Evolutionary conservation across 768 basidiomycete species (phyloP), one percentile per base, ranked within the genome.

Genomic region (Lyophyllum decastes): DNA sequence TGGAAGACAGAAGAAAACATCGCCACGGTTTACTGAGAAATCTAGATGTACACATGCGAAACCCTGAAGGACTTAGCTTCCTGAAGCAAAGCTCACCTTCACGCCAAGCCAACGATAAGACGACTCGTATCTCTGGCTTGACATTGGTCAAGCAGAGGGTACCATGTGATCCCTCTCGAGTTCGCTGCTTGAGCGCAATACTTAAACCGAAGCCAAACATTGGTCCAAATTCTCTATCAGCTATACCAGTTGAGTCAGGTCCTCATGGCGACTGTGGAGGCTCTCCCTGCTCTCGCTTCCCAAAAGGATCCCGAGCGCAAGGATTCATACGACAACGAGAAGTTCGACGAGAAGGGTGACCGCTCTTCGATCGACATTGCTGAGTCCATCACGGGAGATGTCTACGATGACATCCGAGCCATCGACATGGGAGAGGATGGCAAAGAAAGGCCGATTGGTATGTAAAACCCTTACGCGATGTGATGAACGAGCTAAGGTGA

Each of bases 381-480:
- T 21, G 52, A 57, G 16, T 61, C 60, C 33, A 8, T 38, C 11
- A 43, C 35, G 26, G 60, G 60, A 63, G 33, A 68, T 62, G 50
- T 70, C 45, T 54, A 48, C 57, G 64, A 64, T 26, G 65, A 60
- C 9, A 54, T 59, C 5, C 61, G 65, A 21, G 9, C 62, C n/a
- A 77, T 81, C 38, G 81, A 82, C 60, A 62, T 82, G 59, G 80
- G 74, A 47, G 77, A 70, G 16, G 68, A 75, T 50, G 81, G 81
- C 41, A 79, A 81, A 61, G 81, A 82, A 60, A 66, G 79, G 7
- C 80, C 81, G 16, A 82, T 82, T 59, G 76, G 78, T 80, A 61
- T 51, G 46, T 54, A 24, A 2, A 1, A 51, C 24, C 24, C 17
- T 48, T 19, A 16, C 30, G 3, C 22, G 21, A 21, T 19, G 47